These are phyloP conservation scores for Paramecium caudatum DNA, from an alignment of 73 alveolate genomes.

Conservation along the genomic window DNA sequence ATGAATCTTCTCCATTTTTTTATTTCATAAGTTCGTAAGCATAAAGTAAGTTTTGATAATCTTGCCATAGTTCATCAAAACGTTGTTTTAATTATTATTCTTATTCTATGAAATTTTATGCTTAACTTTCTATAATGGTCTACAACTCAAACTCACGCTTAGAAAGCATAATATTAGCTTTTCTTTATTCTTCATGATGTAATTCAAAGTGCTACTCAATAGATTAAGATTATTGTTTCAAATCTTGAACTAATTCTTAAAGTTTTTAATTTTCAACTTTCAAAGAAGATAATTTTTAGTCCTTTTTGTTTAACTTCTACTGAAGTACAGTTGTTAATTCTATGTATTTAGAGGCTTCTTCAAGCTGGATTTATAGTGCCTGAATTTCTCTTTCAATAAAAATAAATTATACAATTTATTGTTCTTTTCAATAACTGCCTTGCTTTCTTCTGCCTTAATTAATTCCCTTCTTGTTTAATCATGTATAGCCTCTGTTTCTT, in stretches of 20 bases:
- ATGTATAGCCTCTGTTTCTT: slow-evolving; percentile 4
- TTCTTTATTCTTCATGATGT: slow-evolving; percentile 27
- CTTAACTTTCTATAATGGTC: slow-evolving; percentile 36
- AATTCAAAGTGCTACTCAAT: slow-evolving; percentile 15
- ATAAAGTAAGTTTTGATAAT: not conserved
- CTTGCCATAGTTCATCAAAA: slow-evolving; percentile 3
- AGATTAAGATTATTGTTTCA: not conserved
- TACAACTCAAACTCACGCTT: not conserved
- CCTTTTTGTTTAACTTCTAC: not conserved
- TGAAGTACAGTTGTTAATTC: not conserved
- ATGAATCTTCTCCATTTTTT: not conserved
- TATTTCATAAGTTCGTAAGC: not conserved
- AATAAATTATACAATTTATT: not conserved
- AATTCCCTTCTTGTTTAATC: not conserved
- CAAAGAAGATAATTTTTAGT: not conserved
- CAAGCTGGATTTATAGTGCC: slow-evolving; percentile 18
- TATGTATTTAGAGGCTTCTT: slow-evolving; percentile 26
- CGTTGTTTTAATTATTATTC: not conserved
- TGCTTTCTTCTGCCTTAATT: not conserved
- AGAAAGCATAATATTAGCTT: slow-evolving; percentile 3
- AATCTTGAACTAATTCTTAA: not conserved
- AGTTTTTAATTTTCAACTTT: not conserved
- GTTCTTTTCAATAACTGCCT: not conserved
- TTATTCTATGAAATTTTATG: not conserved
- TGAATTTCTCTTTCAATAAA: slow-evolving; percentile 1